Conservation (phyloP, 2,329 filamentous ascomycete genomes). For the Ceratocystis variospora region DNA sequence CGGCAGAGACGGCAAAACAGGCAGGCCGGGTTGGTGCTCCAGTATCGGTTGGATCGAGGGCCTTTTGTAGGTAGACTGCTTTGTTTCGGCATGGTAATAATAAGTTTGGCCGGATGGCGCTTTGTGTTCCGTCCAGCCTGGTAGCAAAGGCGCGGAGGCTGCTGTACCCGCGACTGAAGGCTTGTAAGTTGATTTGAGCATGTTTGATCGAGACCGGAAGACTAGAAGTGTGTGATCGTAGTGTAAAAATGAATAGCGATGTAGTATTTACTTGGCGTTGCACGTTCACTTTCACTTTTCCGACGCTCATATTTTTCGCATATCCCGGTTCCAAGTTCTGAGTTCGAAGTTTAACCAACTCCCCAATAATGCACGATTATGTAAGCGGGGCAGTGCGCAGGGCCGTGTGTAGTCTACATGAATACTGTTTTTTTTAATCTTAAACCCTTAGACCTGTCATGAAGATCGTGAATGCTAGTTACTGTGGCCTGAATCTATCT, state of each 20-base stretch:
- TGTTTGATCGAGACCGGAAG: constrained; percentile 24
- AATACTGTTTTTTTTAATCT: neutral
- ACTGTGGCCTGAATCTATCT: too few species aligned
- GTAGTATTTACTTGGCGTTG: neutral
- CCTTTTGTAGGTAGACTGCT: constrained; percentile 74
- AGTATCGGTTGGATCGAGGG: constrained; percentile 34
- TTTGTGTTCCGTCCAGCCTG: constrained; percentile 87
- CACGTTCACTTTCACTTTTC: too few species aligned
- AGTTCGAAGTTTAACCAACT: neutral
- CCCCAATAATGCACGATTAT: neutral
- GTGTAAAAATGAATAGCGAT: neutral
- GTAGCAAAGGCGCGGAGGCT: constrained; percentile 44
- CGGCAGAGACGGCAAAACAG: constrained; percentile 28
- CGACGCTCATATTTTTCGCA: neutral
- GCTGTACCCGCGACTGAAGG: constrained; percentile 33
- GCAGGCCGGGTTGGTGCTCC: neutral
- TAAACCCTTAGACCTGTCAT: neutral
- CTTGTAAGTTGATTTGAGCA: constrained; percentile 69
- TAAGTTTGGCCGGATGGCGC: constrained; percentile 77
- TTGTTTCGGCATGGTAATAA: constrained; percentile 72
- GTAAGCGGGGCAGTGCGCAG: neutral
- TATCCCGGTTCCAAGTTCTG: too few species aligned
- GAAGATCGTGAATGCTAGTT: too few species aligned
- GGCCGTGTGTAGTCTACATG: neutral
- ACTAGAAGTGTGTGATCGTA: neutral